Base-by-base conservation (phyloP, 2,329 filamentous ascomycete genomes). In the Colletotrichum incanum region DNA sequence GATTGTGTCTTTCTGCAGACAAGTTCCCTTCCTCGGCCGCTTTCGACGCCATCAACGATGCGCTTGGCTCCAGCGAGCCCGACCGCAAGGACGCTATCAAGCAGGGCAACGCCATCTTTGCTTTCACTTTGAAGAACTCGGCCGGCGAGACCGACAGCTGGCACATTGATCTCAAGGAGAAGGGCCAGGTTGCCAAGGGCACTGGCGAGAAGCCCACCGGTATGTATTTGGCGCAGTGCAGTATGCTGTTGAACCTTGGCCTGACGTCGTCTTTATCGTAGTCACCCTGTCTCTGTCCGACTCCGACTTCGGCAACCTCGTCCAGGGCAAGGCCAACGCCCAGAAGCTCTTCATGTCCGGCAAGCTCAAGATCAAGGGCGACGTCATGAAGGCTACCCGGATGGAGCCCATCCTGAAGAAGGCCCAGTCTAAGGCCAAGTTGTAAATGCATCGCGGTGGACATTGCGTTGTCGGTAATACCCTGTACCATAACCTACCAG, bases 341-440 rank as follows among this genome's bases (percentile, higher is more conserved):
- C 96, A 99, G 88, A 92, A 92, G 77, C 86, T 99, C 75, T 98
- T 98, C 86, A 98, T 99, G 96, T 90, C 90, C n/a, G 96, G 96
- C 79, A 98, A 98, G 89, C 88, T 99, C 80, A 99, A 98, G 93
- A 91, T 98, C 82, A 97, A 95, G 91, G 96, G 96, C 75, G 95
- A 98, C 82, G 91, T 98, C 73, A 98, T 98, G 96, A 98, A 98
- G 90, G 93, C 96, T 47, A 98, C 95, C 73, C 98, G 97, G 91
- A 91, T 98, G 84, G 95, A 98, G 85, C 93, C 94, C 50, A 93
- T 98, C 79, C 86, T 98, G 76, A 95, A 94, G 89, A 96, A 95
- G 88, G 93, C 94, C 47, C 93, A 94, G 86, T 88, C 86, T 79
- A 93, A 94, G 88, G 90, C 94, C 77, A 97, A 97, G 90, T 86